Conservation (phyloP, 2,329 filamentous ascomycete species). For the Phialophora chinensis region DNA sequence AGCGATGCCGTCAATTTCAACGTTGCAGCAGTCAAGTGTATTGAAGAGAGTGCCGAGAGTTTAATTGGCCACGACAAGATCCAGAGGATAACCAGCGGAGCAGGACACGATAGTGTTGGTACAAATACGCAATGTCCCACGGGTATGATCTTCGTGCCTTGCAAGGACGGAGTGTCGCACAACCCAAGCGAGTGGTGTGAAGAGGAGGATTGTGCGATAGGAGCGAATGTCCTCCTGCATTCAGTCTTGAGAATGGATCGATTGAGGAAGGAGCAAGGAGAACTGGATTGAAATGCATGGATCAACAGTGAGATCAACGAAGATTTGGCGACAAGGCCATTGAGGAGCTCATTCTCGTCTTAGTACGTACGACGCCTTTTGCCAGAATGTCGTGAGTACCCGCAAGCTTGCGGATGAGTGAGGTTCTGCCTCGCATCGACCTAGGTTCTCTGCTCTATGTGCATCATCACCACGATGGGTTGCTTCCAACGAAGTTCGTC, state of each 20-base stretch:
- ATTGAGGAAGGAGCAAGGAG: slow-evolving; percentile 28
- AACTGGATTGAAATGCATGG: slow-evolving; percentile 24
- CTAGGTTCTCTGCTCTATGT: background rate
- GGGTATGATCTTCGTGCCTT: slow-evolving; percentile 71
- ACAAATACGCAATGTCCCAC: slow-evolving; percentile 65
- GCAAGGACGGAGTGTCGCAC: slow-evolving; percentile 67
- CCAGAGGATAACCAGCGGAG: slow-evolving; percentile 64
- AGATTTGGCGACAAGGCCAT: background rate
- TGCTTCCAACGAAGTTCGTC: background rate
- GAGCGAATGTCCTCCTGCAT: slow-evolving; percentile 38
- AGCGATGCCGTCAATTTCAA: slow-evolving; percentile 69
- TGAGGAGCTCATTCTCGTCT: background rate
- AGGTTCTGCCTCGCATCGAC: background rate
- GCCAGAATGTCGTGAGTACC: background rate
- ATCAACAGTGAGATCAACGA: background rate
- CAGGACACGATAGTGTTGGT: slow-evolving; percentile 71
- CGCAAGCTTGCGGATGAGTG: background rate
- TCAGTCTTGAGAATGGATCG: slow-evolving; percentile 53
- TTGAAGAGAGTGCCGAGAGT: slow-evolving; percentile 65
- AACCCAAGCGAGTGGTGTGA: slow-evolving; percentile 68
- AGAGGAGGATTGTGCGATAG: slow-evolving; percentile 59
- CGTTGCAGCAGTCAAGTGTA: slow-evolving; percentile 68
- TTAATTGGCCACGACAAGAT: slow-evolving; percentile 52
- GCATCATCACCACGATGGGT: background rate
- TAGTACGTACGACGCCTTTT: background rate